Conservation (phyloP, 306 rosid species). For the Geum urbanum region DNA sequence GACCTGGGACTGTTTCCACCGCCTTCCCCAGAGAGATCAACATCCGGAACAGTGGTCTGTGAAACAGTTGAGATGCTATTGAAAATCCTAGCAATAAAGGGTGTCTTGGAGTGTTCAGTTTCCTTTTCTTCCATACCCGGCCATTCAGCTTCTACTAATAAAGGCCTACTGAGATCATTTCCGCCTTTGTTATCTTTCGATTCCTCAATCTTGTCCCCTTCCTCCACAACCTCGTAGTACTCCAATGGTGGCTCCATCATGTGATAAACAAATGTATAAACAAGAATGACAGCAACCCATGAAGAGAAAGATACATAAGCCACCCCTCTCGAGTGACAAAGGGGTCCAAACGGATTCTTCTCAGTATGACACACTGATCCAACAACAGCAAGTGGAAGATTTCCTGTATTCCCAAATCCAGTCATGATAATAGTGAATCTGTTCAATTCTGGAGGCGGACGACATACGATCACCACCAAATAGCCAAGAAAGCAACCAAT, state of each 20-base stretch:
- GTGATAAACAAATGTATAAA: conserved; percentile 85
- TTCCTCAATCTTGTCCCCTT: conserved; percentile 47
- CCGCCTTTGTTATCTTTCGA: background rate
- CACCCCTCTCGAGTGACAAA: conserved; percentile 73
- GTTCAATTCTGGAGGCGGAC: conserved; percentile 63
- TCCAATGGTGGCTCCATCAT: conserved; percentile 95
- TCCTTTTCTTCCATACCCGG: conserved; percentile 90
- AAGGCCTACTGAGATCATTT: conserved; percentile 62
- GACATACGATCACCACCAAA: conserved; percentile 65
- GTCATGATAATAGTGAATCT: conserved; percentile 78
- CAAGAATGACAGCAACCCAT: conserved; percentile 87
- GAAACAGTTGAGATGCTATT: conserved; percentile 51
- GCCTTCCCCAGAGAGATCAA: conserved; percentile 34
- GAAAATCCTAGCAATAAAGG: conserved; percentile 65
- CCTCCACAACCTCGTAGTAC: conserved; percentile 67
- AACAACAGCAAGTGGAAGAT: conserved; percentile 71
- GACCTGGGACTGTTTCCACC: conserved; percentile 56
- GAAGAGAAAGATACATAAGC: conserved; percentile 81
- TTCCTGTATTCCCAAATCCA: conserved; percentile 88
- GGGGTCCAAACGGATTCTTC: conserved; percentile 65
- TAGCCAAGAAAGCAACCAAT: conserved; percentile 64
- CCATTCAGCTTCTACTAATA: conserved; percentile 96
- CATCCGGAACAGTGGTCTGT: conserved; percentile 41
- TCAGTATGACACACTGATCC: conserved; percentile 73
- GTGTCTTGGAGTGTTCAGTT: conserved; percentile 77